phyloP scores from a whole-genome alignment of 768 basidiomycete species.

The Favolaschia claudopus region DNA sequence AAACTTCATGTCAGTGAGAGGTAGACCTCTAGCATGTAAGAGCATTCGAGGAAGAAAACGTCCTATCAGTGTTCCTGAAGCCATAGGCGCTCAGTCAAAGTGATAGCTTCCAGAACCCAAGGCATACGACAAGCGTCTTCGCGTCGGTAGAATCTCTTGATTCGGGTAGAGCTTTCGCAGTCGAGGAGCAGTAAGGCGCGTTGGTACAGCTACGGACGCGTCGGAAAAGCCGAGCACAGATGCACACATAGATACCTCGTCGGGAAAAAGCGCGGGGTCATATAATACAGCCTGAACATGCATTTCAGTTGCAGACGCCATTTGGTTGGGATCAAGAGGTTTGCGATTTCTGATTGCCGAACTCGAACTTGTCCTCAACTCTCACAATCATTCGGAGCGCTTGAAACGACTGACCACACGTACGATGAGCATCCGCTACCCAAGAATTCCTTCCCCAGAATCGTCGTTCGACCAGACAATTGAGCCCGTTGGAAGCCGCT shows the following conservation, averaged over 20 bases:
- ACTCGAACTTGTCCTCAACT: too few species aligned
- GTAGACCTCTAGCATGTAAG: slow-evolving; percentile 64
- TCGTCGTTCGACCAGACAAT: neutral
- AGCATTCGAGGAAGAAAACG: slow-evolving; percentile 74
- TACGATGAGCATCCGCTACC: neutral
- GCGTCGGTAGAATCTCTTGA: slow-evolving; percentile 72
- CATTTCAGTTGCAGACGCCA: slow-evolving; percentile 35
- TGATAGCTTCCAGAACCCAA: neutral
- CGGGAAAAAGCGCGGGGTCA: slow-evolving; percentile 46
- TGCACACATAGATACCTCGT: slow-evolving; percentile 22
- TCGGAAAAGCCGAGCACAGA: slow-evolving; percentile 20
- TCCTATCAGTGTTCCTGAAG: slow-evolving; percentile 77
- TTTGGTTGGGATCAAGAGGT: too few species aligned
- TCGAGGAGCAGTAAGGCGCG: slow-evolving; percentile 67
- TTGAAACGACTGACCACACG: too few species aligned
- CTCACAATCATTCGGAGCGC: too few species aligned
- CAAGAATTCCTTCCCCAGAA: neutral
- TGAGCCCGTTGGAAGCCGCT: slow-evolving; percentile 10
- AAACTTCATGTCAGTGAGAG: slow-evolving; percentile 57
- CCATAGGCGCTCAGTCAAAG: slow-evolving; percentile 10
- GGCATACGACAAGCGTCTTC: slow-evolving; percentile 79
- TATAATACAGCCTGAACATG: slow-evolving; percentile 55
- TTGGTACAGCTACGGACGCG: slow-evolving; percentile 62
- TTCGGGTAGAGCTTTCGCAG: slow-evolving; percentile 57
- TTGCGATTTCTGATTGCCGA: too few species aligned